A percentile compares a stretch with the other conserved stretches of the same genome.
Conservation (phyloP, 768 basidiomycete species). For the Exidia glandulosa region DNA sequence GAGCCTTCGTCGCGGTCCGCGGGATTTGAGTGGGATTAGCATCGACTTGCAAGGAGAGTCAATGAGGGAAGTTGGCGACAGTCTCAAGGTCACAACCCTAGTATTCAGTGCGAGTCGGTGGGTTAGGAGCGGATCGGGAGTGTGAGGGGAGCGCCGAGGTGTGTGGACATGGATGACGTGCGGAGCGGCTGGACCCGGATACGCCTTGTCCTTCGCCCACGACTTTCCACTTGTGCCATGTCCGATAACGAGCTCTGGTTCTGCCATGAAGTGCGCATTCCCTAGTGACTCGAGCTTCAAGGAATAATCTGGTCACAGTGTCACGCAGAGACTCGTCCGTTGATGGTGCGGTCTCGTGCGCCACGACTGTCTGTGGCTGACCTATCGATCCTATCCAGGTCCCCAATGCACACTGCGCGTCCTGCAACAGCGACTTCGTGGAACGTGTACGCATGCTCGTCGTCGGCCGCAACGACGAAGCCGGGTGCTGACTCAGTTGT, state of each 20-base stretch:
- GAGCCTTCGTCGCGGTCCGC: no score
- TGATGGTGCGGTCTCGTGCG: conserved; percentile 47
- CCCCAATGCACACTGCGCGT: conserved; percentile 74
- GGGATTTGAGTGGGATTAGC: no score
- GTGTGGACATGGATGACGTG: no score
- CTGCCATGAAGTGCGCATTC: conserved; percentile 3
- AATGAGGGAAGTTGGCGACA: no score
- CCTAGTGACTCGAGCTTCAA: neutral
- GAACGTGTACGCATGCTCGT: conserved; percentile 41
- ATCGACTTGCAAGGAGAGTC: no score
- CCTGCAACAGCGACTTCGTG: conserved; percentile 72
- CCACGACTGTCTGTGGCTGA: conserved; percentile 7
- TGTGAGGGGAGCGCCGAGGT: no score
- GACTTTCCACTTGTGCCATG: no score
- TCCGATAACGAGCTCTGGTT: conserved; percentile 2
- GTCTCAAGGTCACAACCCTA: no score
- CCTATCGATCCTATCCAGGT: conserved; percentile 30
- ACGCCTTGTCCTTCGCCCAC: no score
- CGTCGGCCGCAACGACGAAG: neutral
- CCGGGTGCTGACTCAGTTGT: neutral
- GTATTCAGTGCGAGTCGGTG: no score
- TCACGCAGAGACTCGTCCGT: conserved; percentile 75
- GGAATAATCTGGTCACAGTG: conserved; percentile 38
- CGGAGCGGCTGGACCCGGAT: no score
- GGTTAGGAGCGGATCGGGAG: no score